These are phyloP conservation scores for Brassica incana DNA, from an alignment of 345 rosid species.

Conservation along the genomic window DNA sequence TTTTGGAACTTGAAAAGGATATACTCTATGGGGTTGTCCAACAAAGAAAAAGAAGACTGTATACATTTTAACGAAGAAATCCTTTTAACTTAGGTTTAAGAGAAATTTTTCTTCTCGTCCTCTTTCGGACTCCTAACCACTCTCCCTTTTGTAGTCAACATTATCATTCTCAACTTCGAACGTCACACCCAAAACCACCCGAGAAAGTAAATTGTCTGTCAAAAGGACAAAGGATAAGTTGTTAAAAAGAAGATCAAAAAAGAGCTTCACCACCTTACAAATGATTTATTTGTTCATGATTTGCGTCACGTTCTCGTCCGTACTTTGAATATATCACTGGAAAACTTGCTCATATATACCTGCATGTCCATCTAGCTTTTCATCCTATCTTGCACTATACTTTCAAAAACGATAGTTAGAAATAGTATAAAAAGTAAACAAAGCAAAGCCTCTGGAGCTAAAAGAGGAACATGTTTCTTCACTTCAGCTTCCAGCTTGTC, in stretches of 20 bases:
- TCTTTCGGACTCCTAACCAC: neutral
- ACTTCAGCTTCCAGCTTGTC: slow-evolving; percentile 77
- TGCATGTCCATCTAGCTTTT: slow-evolving; percentile 81
- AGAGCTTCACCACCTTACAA: too few relatives aligned
- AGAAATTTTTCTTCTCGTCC: neutral
- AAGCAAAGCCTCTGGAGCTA: neutral
- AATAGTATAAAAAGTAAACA: neutral
- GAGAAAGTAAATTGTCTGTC: neutral
- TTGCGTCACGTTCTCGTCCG: too few relatives aligned
- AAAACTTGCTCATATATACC: slow-evolving; percentile 52
- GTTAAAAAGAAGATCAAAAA: too few relatives aligned
- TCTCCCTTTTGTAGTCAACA: neutral
- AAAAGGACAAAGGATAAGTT: neutral
- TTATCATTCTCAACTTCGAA: neutral
- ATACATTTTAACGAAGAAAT: too few relatives aligned
- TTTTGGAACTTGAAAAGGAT: too few relatives aligned
- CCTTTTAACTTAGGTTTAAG: too few relatives aligned
- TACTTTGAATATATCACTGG: slow-evolving; percentile 43
- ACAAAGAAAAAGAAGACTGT: neutral
- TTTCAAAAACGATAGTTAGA: neutral
- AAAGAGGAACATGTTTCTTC: slow-evolving; percentile 55
- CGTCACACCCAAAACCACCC: neutral
- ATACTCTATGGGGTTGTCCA: neutral
- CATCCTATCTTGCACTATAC: slow-evolving; percentile 59
- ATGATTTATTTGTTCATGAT: too few relatives aligned